Evolutionary conservation across 805 yeast genomes (phyloP).

Genomic region (Starmerella potacharoeniae): DNA sequence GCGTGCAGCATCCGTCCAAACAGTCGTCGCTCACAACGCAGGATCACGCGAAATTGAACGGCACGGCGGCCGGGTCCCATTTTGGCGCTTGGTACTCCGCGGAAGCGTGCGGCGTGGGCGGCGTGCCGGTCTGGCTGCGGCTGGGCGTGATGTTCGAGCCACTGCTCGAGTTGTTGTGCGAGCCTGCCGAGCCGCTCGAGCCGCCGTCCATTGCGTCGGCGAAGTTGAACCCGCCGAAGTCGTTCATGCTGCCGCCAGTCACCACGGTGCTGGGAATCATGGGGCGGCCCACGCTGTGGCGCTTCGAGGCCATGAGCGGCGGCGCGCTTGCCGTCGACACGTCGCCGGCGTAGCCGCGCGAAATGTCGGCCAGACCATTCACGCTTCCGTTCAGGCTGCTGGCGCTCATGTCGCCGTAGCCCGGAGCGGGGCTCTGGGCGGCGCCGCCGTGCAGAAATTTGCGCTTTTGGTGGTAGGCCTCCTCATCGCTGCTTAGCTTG

Average conservation of each 20-base stretch:
- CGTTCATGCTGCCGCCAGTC: neutral
- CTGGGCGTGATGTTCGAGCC: constrained; percentile 15
- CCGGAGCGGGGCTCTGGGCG: neutral
- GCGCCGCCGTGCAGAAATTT: constrained; percentile 15
- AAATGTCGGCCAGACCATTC: neutral
- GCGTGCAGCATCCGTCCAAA: too few species aligned
- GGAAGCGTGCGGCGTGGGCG: constrained; percentile 20
- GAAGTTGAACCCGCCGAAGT: constrained; percentile 13
- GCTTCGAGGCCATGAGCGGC: neutral
- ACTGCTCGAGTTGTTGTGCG: constrained; percentile 14
- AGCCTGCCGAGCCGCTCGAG: constrained; percentile 18
- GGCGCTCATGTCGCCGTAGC: neutral
- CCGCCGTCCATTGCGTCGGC: constrained; percentile 8
- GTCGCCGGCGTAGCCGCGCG: neutral
- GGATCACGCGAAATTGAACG: constrained; percentile 7
- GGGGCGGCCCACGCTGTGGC: neutral
- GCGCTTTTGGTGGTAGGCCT: constrained; percentile 16
- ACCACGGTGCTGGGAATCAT: constrained; percentile 1
- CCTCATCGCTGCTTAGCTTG: constrained; percentile 17
- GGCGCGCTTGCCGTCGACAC: neutral
- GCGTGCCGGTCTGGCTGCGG: constrained; percentile 16
- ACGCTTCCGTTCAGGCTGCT: neutral
- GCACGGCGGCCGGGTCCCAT: constrained; percentile 2
- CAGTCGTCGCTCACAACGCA: neutral
- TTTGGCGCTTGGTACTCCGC: constrained; percentile 7